These are phyloP conservation scores for Hura crepitans DNA, from an alignment of 441 rosid species.

Conservation along the genomic window DNA sequence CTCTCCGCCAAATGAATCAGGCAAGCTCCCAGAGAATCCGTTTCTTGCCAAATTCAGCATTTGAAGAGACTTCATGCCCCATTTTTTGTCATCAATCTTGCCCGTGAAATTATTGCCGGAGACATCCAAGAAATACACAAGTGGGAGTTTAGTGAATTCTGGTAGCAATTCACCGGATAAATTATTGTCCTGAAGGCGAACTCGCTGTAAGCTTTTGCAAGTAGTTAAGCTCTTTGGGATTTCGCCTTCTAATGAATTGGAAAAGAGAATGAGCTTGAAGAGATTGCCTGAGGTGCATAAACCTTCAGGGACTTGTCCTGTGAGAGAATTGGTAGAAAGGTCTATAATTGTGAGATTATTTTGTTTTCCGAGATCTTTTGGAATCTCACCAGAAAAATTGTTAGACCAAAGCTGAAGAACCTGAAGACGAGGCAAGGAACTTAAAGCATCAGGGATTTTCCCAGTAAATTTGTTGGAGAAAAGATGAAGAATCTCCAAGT, in stretches of 20 bases:
- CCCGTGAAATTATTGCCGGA: constrained; percentile 65
- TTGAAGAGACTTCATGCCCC: constrained; percentile 72
- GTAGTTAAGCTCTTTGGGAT: constrained; percentile 50
- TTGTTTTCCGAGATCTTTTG: constrained; percentile 50
- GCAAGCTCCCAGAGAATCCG: constrained; percentile 51
- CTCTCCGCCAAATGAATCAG: constrained; percentile 47
- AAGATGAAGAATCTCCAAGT: constrained; percentile 74
- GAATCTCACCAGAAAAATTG: constrained; percentile 58
- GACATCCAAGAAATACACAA: constrained; percentile 71
- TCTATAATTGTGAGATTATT: constrained; percentile 69
- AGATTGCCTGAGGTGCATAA: constrained; percentile 64
- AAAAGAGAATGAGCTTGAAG: constrained; percentile 75
- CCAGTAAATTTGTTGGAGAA: constrained; percentile 74
- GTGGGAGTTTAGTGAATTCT: constrained; percentile 51
- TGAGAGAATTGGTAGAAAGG: constrained; percentile 74
- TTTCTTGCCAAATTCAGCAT: constrained; percentile 69
- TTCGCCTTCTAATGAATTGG: constrained; percentile 51
- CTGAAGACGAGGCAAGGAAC: constrained; percentile 63
- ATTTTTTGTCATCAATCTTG: constrained; percentile 36
- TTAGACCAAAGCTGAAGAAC: constrained; percentile 90
- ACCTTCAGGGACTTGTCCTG: constrained; percentile 57
- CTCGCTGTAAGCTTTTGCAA: constrained; percentile 59
- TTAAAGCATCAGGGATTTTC: constrained; percentile 48
- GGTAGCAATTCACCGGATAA: constrained; percentile 51
- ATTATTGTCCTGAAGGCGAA: constrained; percentile 65